Percentiles rank a stretch among this genome's conserved stretches.
These are phyloP conservation scores for Stagonosporopsis rhizophila DNA, from an alignment of 2,329 filamentous ascomycete species.

Conservation along the genomic window DNA sequence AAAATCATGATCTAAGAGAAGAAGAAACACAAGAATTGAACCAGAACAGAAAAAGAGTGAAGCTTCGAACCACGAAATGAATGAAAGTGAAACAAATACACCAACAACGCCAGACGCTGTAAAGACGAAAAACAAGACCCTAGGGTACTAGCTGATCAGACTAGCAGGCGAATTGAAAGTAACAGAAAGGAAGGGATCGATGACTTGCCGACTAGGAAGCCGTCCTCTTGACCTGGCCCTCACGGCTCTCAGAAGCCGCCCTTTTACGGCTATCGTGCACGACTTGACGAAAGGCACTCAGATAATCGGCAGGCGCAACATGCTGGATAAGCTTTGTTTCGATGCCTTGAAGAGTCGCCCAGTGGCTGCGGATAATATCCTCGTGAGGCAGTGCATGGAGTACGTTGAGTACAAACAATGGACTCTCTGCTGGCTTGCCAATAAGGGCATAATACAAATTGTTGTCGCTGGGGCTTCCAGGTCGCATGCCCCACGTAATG, in stretches of 20 bases:
- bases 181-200: neutral
- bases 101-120: conserved; percentile 25
- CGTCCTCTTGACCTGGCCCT: conserved; percentile 40
- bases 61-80: conserved; percentile 16
- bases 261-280: conserved; percentile 45
- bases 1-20: conserved; percentile 5
- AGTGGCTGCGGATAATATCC: conserved; percentile 41
- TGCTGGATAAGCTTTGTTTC: conserved; percentile 34
- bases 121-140: conserved; percentile 10
- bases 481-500: conserved; percentile 40
- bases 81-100: conserved; percentile 22
- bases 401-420: conserved; percentile 41
- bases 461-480: conserved; percentile 35
- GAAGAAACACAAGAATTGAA: conserved; percentile 3
- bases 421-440: conserved; percentile 22
- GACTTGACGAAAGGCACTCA: conserved; percentile 36
- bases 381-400: conserved; percentile 40
- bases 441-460: conserved; percentile 46
- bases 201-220: conserved; percentile 12
- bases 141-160: conserved; percentile 3
- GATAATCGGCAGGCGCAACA: conserved; percentile 33
- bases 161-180: conserved; percentile 1
- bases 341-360: conserved; percentile 37
- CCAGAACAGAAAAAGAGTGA: conserved; percentile 5
- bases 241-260: conserved; percentile 37